Base-by-base conservation (phyloP, 1,284 basidiomycete genomes). In the Naganishia sp. region DNA sequence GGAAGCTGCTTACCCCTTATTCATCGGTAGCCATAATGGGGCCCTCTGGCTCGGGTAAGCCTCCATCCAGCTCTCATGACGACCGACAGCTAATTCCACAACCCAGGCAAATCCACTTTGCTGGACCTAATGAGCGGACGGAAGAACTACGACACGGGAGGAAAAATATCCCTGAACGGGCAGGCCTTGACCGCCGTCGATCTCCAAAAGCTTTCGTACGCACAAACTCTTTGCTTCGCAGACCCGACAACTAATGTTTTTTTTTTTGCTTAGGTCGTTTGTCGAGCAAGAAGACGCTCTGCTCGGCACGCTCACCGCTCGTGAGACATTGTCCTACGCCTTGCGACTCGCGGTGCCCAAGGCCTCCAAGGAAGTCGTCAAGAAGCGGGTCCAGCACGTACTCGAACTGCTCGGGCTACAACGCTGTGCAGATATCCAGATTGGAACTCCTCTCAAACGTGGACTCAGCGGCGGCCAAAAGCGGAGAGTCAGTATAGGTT, bases 211-310 rank as follows among this genome's bases (percentile, higher is more conserved):
- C 25, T 56, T 2, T 43, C 54, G 54, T 56, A 5, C 18, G 54
- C 7, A 39, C 13, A 10, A 13, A 39, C 13, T 39, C 10, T 39
- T 39, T 39, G 2, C 35, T 39, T 39, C 2, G 7, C 35, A 2
- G 7, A 39, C 13, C 35, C 35, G 35, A 39, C 35, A 39, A 39
- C 35, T 13, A 35, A 32, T 71, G 39, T 66, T 70, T 2, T 21
- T 18, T 21, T 21, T 23, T 42, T 6, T 10, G 28, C 21, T 41
- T n/a, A 69, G 68, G 17, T 73, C 75, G 11, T 81, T 77, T 50
- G 80, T 81, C 46, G 80, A 81, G 67, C 80, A 82, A 66, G 71
- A 77, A 18, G 81, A 82, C 63, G 71, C 76, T 6, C 68, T 81
- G 1, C 70, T 78, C 23, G 80, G 80, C 43, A 77, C 77, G 2